Base-by-base conservation (phyloP, 495 filamentous ascomycete genomes). In the Neurospora sp. region DNA sequence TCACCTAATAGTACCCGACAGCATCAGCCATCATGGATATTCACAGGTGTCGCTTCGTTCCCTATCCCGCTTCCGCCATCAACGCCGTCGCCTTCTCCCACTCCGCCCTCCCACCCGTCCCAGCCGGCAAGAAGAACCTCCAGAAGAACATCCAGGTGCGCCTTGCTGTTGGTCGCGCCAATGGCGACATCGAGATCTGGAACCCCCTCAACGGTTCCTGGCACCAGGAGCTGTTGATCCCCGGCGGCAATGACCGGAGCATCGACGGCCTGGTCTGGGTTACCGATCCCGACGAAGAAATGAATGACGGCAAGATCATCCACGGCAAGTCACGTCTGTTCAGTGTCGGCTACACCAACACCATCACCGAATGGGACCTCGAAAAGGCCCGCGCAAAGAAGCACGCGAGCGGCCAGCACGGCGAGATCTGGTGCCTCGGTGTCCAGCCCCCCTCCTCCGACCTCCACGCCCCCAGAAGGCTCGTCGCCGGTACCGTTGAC, bases 171-270 rank as follows among this genome's bases (percentile, higher is more conserved):
- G 96, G 96, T 69, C 91, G 96, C 74, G 91, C 93, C 61, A 98
- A 98, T 80, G 96, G 96, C 77, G 93, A 97, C 77, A 96, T 99
- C 76, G 96, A 98, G 82, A 94, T 99, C 73, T 99, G 96, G 96
- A 97, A 97, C 80, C 96, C 96, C 8, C 81, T 91, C 73, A 88
- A 88, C 74, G 94, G 94, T 16, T 82, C 87, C 68, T 99, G 96
- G 96, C 86, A 92, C 76, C 96, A 98, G 76, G 96, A 99, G 83
- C 90, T 89, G 16, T 89, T 92, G 44, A 88, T 98, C 10, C 87
- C 86, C 44, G 96, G 96, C 73, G 96, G 94, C 70, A 90, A 92
- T 72, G 93, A 93, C 76, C 85, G 94, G 69, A 94, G 92, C 72
- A 92, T 97, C 71, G 96, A 98, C 82, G 94, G 93, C 14, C 85